Evolutionary conservation across 2,329 filamentous ascomycete species (phyloP), one percentile per base, ranked within the genome.

Genomic region (Hypoxylon sp.): DNA sequence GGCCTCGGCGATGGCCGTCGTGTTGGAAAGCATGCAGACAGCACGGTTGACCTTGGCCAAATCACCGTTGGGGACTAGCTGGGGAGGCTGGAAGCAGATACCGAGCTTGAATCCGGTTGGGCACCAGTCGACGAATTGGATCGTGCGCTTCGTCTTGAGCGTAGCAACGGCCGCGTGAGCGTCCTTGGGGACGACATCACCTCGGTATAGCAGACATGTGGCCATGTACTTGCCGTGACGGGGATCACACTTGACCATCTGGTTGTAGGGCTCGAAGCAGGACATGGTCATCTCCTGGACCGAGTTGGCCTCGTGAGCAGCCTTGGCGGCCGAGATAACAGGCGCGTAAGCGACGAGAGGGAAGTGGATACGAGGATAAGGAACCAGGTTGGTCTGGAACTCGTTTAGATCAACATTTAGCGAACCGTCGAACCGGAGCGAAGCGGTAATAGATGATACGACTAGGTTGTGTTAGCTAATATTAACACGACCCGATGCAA

Each of bases 161-260:
- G 92, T 93, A 67, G 94, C 94, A 72, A 98, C 94, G 70, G 95
- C 94, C 64, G 84, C 88, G 85, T 97, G 92, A 71, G 92, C 92
- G 76, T 98, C 94, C 84, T 97, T 96, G 82, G 94, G 92, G 67
- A 98, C 95, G 74, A 99, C 94, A 76, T 98, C 95, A 81, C 94
- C 95, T 79, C 94, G 94, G 89, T 99, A 99, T 79, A 99, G 85
- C 82, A 99, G 82, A 82, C 94, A 97, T 75, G 94, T 97, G 70
- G 94, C 94, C 94, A 99, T 99, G 89, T 99, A 99, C 88, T 99
- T 99, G 82, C 94, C 94, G 81, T 96, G 94, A 77, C 94, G 93
- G 73, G 94, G 94, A 80, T 99, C 95, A 79, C 94, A 99, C 88
- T 97, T 97, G 80, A 99, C 94, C 94, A 99, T 99, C 90, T 99